Evolutionary conservation across 2,329 filamentous ascomycete species (phyloP).

Genomic region (Escovopsis weberi): DNA sequence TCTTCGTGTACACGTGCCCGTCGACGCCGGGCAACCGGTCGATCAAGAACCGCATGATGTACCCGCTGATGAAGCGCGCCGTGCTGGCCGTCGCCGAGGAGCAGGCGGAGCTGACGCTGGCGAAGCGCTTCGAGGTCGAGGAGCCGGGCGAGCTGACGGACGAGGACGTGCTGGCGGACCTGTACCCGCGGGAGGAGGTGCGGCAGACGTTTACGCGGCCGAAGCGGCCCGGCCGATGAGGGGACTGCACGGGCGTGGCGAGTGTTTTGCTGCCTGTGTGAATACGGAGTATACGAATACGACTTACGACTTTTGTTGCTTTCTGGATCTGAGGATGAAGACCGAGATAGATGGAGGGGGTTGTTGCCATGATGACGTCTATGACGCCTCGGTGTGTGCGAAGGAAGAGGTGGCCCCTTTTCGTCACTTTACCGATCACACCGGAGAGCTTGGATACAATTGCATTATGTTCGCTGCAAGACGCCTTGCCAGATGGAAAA

Average conservation of each 20-base stretch:
- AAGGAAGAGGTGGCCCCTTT: no score
- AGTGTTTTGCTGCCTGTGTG: no score
- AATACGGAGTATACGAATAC: neutral
- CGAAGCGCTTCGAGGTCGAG: conserved; percentile 56
- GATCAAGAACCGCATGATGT: conserved; percentile 77
- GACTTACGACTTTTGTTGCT: conserved; percentile 3
- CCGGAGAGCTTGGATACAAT: no score
- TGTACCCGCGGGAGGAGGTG: conserved; percentile 51
- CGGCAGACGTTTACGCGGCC: conserved; percentile 62
- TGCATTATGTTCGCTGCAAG: no score
- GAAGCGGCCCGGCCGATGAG: conserved; percentile 58
- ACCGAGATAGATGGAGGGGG: no score
- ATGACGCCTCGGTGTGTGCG: no score
- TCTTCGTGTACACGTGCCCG: conserved; percentile 78
- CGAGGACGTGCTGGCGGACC: conserved; percentile 46
- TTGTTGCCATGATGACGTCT: no score
- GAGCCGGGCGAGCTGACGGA: conserved; percentile 58
- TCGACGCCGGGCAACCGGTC: conserved; percentile 46
- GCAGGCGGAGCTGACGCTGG: conserved; percentile 50
- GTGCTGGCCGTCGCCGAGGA: conserved; percentile 51
- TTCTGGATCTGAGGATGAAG: conserved; percentile 8
- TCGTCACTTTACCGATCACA: no score
- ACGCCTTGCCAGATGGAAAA: no score
- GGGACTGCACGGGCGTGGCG: no score
- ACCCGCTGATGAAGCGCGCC: conserved; percentile 55